phyloP scores from a whole-genome alignment of 1,139 yeast species.

The Scheffersomyces stambukii region DNA sequence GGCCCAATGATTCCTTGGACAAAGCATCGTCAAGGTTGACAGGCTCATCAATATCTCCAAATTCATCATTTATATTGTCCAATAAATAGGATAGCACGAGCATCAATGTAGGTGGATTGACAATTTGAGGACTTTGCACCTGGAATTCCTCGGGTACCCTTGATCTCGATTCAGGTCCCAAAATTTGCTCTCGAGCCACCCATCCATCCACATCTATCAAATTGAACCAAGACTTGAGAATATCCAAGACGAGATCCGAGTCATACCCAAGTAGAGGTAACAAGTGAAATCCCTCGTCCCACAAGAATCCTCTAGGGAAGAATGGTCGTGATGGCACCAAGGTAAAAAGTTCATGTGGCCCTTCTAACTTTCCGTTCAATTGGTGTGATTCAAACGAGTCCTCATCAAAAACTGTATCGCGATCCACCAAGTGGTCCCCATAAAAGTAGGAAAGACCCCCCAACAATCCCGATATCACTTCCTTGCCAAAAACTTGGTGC shows the following conservation, averaged over 20 bases:
- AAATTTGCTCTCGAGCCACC: slow-evolving; percentile 93
- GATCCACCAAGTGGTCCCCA: slow-evolving; percentile 84
- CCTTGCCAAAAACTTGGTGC: slow-evolving; percentile 63
- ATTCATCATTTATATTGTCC: slow-evolving; percentile 28
- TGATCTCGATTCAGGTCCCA: slow-evolving; percentile 87
- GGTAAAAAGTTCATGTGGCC: slow-evolving; percentile 70
- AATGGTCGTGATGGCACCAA: slow-evolving; percentile 91
- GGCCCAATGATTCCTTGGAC: slow-evolving; percentile 33
- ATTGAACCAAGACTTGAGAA: slow-evolving; percentile 82
- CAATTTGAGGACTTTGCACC: slow-evolving; percentile 84
- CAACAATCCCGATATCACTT: slow-evolving; percentile 71
- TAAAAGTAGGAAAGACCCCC: slow-evolving; percentile 90
- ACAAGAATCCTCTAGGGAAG: slow-evolving; percentile 94
- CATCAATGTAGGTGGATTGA: slow-evolving; percentile 94
- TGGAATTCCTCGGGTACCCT: slow-evolving; percentile 85
- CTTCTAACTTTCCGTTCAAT: slow-evolving; percentile 53
- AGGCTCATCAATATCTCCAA: slow-evolving; percentile 22
- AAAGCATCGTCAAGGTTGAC: slow-evolving; percentile 12
- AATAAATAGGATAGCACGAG: slow-evolving; percentile 70
- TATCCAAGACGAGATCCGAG: slow-evolving; percentile 76
- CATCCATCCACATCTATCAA: slow-evolving; percentile 89
- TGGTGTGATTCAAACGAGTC: slow-evolving; percentile 55
- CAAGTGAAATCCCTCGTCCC: slow-evolving; percentile 98
- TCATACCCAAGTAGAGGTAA: slow-evolving; percentile 81
- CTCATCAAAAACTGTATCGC: slow-evolving; percentile 64